Evolutionary conservation across 23 red algal genomes (phyloP).

Genomic region (Chondrus crispus): DNA sequence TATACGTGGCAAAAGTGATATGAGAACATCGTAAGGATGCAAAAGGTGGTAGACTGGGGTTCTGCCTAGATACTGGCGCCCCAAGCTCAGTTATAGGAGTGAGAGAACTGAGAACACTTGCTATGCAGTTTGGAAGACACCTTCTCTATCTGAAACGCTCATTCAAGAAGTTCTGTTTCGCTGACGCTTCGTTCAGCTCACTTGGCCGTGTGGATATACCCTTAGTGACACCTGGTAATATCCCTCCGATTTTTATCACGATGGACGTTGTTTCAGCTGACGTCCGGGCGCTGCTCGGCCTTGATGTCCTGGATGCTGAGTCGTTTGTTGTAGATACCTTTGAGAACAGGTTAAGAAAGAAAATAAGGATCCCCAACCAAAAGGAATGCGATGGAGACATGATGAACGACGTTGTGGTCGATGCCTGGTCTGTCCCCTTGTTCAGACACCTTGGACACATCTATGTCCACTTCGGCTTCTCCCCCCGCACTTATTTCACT

Average conservation of each 20-base stretch:
- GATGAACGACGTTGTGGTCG: too few species aligned
- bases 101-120: background rate
- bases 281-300: background rate
- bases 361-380: background rate
- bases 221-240: background rate
- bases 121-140: background rate
- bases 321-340: background rate
- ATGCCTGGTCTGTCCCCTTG: background rate
- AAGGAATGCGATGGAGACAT: background rate
- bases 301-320: slow-evolving; percentile 14
- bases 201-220: background rate
- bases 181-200: background rate
- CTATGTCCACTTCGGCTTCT: background rate
- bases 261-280: background rate
- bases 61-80: slow-evolving; percentile 21
- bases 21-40: too few species aligned
- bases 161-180: background rate
- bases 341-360: background rate
- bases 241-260: background rate
- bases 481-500: background rate
- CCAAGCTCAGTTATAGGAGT: background rate
- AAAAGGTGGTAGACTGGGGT: too few species aligned
- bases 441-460: background rate
- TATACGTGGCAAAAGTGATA: too few species aligned
- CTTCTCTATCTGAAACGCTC: background rate